Evolutionary conservation across 345 rosid species (phyloP).

Genomic region (Linum lewisii): DNA sequence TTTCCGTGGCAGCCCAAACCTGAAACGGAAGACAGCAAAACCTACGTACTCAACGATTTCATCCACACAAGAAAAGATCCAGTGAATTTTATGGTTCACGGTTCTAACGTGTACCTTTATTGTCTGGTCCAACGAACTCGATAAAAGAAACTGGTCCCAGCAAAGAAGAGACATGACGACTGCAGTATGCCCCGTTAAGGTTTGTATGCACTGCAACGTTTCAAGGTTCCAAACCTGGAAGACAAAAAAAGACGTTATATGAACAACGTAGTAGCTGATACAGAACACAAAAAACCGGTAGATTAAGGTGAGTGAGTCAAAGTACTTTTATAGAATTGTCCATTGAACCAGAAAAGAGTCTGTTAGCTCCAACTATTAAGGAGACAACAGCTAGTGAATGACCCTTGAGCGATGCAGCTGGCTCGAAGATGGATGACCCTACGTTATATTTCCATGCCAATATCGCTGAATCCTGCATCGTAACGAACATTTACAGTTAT

Average conservation of each 20-base stretch:
- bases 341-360: constrained; percentile 94
- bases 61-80: background rate
- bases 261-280: background rate
- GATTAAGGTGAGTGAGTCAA: background rate
- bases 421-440: constrained; percentile 61
- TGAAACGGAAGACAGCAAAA: constrained; percentile 16
- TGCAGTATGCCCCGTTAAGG: constrained; percentile 58
- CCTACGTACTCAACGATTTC: background rate
- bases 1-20: constrained; percentile 92
- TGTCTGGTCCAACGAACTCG: constrained; percentile 88
- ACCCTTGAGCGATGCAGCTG: constrained; percentile 63
- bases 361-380: constrained; percentile 79
- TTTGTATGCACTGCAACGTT: constrained; percentile 81
- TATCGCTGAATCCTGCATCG: constrained; percentile 70
- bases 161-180: constrained; percentile 97
- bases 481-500: background rate
- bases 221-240: constrained; percentile 87
- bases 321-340: constrained; percentile 75
- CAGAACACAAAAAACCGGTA: background rate
- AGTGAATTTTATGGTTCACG: background rate
- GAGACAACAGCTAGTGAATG: constrained; percentile 75
- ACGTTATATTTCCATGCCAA: constrained; percentile 83
- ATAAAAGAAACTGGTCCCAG: constrained; percentile 97
- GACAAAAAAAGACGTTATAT: constrained; percentile 7
- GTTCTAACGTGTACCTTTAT: constrained; percentile 47